Base-by-base conservation (phyloP, 2,329 filamentous ascomycete genomes). In the Diaporthe citriasiana region DNA sequence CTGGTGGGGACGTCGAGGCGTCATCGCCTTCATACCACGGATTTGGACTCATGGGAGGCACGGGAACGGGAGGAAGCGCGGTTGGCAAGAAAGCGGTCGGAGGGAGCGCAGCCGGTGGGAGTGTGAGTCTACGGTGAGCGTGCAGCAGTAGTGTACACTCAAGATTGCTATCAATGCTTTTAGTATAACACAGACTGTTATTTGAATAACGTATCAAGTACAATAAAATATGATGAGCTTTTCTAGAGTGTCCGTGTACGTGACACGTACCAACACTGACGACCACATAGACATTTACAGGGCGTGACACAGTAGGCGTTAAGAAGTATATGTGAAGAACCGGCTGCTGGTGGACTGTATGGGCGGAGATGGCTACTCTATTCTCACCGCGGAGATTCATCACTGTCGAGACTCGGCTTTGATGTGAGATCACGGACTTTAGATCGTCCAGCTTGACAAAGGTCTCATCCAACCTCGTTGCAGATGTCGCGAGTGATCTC, bases 371-470 rank as follows among this genome's bases (percentile, higher is more conserved):
- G 55, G 55, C 55, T 33, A 57, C 55, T 57, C 19, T 19, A 57
- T 25, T 38, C 33, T 57, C 33, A 25, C 55, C 55, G 22, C 33
- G 55, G 55, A 57, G 55, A 15, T 57, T 57, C 55, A 57, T 57
- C 33, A 57, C 33, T 40, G 55, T 57, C 33, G 55, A 57, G 55
- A 57, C 33, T 19, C 55, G 55, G 55, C 33, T 57, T 22, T 57
- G 55, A 1, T 57, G 55, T 33, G 55, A 57, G 33, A 57, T 57
- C 19, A 57, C 33, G 19, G 55, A 38, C 25, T 40, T 57, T 33
- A 57, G 33, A 40, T 57, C 55, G 33, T 57, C 55, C 19, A 57
- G 33, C 33, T 57, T 57, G 33, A 57, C 5, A 17, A 38, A 57
- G 10, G 33, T 25, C 33, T 40, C 55, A 10, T 57, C 55, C 33